These are phyloP conservation scores for Corylus avellana DNA, from an alignment of 306 rosid species.

Conservation along the genomic window DNA sequence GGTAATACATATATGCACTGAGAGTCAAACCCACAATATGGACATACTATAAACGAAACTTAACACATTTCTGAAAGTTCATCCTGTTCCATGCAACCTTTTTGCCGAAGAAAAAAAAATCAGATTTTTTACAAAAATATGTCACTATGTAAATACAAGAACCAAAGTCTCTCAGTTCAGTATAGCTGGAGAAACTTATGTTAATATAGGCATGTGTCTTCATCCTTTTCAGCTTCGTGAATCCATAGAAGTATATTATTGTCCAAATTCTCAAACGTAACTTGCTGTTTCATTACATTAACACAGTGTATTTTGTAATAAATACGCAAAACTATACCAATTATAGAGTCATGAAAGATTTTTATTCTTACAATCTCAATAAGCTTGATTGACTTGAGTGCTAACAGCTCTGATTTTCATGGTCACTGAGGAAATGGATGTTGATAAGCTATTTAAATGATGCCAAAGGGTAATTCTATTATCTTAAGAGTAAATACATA, in stretches of 20 bases:
- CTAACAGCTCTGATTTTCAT: neutral
- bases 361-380: neutral
- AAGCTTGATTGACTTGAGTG: constrained; percentile 3
- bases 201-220: neutral
- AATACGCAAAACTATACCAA: neutral
- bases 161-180: neutral
- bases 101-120: neutral
- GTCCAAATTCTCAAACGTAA: neutral
- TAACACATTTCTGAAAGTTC: neutral
- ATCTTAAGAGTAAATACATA: constrained; percentile 11
- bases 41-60: neutral
- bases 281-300: neutral
- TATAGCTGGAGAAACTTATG: constrained; percentile 1
- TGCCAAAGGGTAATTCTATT: neutral
- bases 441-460: neutral
- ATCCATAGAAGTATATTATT: neutral
- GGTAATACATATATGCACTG: neutral
- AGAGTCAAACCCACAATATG: neutral
- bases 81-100: neutral
- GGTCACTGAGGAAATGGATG: neutral
- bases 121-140: neutral
- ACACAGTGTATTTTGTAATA: neutral
- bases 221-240: neutral
- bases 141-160: neutral
- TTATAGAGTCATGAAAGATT: neutral